Conservation (phyloP, 306 rosid genomes). For the Malus sieversii region DNA sequence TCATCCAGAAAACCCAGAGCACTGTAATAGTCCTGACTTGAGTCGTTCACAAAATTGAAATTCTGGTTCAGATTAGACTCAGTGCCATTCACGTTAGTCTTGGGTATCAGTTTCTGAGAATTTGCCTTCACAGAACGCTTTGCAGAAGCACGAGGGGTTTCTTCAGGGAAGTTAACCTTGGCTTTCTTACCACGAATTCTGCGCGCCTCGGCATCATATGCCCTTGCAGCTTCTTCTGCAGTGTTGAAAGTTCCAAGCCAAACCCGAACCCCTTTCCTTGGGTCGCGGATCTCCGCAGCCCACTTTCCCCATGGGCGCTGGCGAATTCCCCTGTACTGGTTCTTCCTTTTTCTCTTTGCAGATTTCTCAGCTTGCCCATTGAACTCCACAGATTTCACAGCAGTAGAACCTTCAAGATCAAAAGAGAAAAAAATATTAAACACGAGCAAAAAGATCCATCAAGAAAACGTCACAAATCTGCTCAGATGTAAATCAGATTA, state of each 20-base stretch:
- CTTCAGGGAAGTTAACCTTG: constrained; percentile 88
- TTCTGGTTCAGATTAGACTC: constrained; percentile 41
- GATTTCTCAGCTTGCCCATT: constrained; percentile 55
- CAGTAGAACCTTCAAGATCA: constrained; percentile 33
- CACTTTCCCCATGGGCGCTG: constrained; percentile 99
- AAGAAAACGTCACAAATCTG: background rate
- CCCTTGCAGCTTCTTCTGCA: constrained; percentile 98
- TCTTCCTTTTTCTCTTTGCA: constrained; percentile 74
- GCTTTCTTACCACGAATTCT: constrained; percentile 93
- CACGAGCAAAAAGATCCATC: background rate
- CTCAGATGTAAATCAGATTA: background rate
- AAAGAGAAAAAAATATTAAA: background rate
- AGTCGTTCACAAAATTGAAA: constrained; percentile 23
- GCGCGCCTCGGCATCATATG: constrained; percentile 91
- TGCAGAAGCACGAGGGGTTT: constrained; percentile 30
- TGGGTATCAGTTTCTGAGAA: constrained; percentile 28
- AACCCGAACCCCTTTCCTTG: constrained; percentile 93
- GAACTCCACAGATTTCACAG: constrained; percentile 44
- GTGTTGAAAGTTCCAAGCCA: constrained; percentile 99
- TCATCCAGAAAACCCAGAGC: constrained; percentile 54
- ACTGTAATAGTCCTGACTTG: constrained; percentile 35
- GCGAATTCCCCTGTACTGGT: constrained; percentile 83
- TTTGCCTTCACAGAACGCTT: constrained; percentile 41
- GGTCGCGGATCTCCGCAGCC: constrained; percentile 99
- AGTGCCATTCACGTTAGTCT: constrained; percentile 27